Conservation (phyloP, 2,329 filamentous ascomycete genomes). For the Penicillium palitans region DNA sequence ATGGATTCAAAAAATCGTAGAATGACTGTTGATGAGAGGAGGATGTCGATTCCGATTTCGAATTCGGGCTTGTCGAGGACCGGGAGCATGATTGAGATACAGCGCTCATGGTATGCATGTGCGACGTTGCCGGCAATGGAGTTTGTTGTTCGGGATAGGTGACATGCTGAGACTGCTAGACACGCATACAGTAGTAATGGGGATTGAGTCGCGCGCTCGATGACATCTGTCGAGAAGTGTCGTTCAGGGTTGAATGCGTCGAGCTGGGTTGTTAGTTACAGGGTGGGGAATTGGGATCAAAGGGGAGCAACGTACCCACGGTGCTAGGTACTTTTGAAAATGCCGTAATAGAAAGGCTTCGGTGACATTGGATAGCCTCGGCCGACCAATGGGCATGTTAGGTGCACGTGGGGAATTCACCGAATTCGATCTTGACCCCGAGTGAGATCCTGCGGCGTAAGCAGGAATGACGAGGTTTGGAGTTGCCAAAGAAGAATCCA, state of each 20-base stretch:
- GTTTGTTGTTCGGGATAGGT: conserved; percentile 35
- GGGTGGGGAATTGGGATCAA: not conserved
- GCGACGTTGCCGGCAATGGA: conserved; percentile 31
- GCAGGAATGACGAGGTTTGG: conserved; percentile 14
- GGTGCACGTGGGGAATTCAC: conserved; percentile 22
- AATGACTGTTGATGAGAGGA: conserved; percentile 38
- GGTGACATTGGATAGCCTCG: conserved; percentile 31
- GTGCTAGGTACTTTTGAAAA: conserved; percentile 34
- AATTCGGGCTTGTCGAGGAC: conserved; percentile 34
- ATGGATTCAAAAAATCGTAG: conserved; percentile 40
- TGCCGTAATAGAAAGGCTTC: conserved; percentile 38
- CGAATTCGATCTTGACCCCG: conserved; percentile 18
- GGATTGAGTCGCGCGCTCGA: conserved; percentile 33
- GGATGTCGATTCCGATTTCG: conserved; percentile 35
- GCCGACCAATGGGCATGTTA: conserved; percentile 22
- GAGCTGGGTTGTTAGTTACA: conserved; percentile 23
- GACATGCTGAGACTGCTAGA: conserved; percentile 36
- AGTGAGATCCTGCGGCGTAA: conserved; percentile 12
- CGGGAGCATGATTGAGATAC: conserved; percentile 37
- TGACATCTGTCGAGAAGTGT: conserved; percentile 34
- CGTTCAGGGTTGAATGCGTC: conserved; percentile 35
- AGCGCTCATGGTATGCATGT: conserved; percentile 38
- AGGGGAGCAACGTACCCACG: conserved; percentile 28
- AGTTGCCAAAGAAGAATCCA: conserved; percentile 24
- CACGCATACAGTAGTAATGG: conserved; percentile 37